Evolutionary conservation across 768 basidiomycete genomes (phyloP), one percentile per base, ranked within the genome.

Genomic region (Calvatia gigantea): DNA sequence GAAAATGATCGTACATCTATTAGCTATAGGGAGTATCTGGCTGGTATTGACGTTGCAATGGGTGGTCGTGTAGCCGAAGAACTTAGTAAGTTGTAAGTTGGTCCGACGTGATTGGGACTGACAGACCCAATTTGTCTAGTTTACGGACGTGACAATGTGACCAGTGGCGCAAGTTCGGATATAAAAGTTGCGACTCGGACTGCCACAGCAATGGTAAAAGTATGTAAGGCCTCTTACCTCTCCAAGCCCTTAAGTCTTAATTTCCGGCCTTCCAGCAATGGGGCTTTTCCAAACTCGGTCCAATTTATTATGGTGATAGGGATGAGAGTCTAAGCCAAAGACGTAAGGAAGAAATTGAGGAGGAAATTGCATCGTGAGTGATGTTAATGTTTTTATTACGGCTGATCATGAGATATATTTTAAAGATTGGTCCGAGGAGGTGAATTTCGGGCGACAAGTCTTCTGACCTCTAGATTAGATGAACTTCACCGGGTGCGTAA

Each of bases 51-150:
- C 69, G 94, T 97, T 21, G 85, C 83, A 29, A 89, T 98, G 80
- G 96, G 94, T 9, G 96, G 97, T 19, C 87, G 97, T 46, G 90
- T 94, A 5, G 97, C 97, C 21, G 97, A 99, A 70, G 92, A 91
- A 73, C 69, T 97, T 61, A 82, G 91, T 89, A 65, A 62, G 86
- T 67, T 49, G 23, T 60, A 35, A 37, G 35, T 15, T n/a, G 56
- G 25, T 25, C 19, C 54, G 46, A 45, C 51, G 7, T 31, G 11
- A 17, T 27, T 56, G 54, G 42, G 35, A 28, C 37, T 58, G 51
- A 28, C 60, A 53, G 60, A 53, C 15, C 25, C 42, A 33, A 28
- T 37, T 60, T 63, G 55, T 67, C 61, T 28, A 93, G 91, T 96
- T 57, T 96, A 92, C 66, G 95, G 95, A 3, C 69, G 81, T 56